A percentile compares a stretch with the other conserved stretches of the same genome.
phyloP scores from a whole-genome alignment of 805 yeast genomes.

The Nakazawaea molendinolei region DNA sequence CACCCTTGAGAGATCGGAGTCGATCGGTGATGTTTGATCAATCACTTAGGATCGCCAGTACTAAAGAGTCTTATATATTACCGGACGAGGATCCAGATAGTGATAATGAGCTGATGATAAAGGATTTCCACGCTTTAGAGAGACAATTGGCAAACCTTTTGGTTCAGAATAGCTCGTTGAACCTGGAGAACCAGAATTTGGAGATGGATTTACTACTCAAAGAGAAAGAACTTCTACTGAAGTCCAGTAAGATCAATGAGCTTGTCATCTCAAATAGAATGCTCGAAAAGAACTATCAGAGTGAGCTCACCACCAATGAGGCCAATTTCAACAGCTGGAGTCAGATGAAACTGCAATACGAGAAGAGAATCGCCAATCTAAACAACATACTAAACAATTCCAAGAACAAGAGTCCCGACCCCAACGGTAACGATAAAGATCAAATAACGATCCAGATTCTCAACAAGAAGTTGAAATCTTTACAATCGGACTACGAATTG shows the following conservation, averaged over 20 bases:
- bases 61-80: conserved; percentile 6
- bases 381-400: conserved; percentile 14
- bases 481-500: conserved; percentile 44
- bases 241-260: conserved; percentile 21
- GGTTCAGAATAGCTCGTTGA: conserved; percentile 22
- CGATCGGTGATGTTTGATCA: too few species aligned
- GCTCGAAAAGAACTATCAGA: conserved; percentile 18
- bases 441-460: conserved; percentile 17
- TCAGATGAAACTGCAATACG: conserved; percentile 19
- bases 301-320: conserved; percentile 25
- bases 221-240: conserved; percentile 20
- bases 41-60: background rate
- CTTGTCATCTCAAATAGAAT: conserved; percentile 21
- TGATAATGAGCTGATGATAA: background rate
- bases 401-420: background rate
- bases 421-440: background rate
- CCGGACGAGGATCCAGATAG: conserved; percentile 2
- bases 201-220: conserved; percentile 25
- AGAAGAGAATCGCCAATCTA: conserved; percentile 20
- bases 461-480: conserved; percentile 25
- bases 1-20: conserved; percentile 17
- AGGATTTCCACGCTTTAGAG: conserved; percentile 21
- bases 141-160: conserved; percentile 24
- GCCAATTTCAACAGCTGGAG: conserved; percentile 24
- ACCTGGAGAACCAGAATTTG: conserved; percentile 28